Conservation (phyloP, 305 asterid species). For the Fraxinus latifolia region DNA sequence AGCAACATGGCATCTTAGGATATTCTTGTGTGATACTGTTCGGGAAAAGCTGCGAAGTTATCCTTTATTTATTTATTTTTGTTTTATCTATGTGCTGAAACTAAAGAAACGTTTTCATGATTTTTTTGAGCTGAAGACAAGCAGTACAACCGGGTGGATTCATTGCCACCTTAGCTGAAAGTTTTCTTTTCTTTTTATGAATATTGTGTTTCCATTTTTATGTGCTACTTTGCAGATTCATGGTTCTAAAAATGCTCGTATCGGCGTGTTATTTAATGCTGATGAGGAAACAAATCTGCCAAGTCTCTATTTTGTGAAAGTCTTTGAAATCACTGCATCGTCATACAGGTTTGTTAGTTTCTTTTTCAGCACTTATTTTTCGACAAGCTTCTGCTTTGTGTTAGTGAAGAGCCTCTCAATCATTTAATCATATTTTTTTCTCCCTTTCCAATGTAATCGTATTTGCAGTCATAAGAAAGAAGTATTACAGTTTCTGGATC, state of each 20-base stretch:
- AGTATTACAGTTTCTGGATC: slow-evolving; percentile 71
- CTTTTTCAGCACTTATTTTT: slow-evolving; percentile 15
- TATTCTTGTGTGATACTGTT: neutral
- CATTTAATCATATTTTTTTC: neutral
- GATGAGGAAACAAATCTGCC: slow-evolving; percentile 47
- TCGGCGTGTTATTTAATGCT: slow-evolving; percentile 75
- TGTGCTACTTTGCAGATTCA: slow-evolving; percentile 52
- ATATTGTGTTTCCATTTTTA: slow-evolving; percentile 21
- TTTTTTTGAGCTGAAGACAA: slow-evolving; percentile 18
- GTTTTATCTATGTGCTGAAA: slow-evolving; percentile 4
- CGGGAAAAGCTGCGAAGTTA: neutral
- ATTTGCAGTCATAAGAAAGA: slow-evolving; percentile 80
- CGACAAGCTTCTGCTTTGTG: neutral
- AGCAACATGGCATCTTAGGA: neutral
- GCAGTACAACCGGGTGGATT: slow-evolving; percentile 27
- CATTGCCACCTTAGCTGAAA: slow-evolving; percentile 5
- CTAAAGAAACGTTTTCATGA: slow-evolving; percentile 7
- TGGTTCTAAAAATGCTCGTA: slow-evolving; percentile 74
- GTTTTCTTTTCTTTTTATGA: slow-evolving; percentile 6
- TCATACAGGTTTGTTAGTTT: slow-evolving; percentile 66
- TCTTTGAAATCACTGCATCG: slow-evolving; percentile 65
- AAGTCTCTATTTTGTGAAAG: slow-evolving; percentile 59
- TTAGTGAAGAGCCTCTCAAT: slow-evolving; percentile 8
- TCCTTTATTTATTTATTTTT: slow-evolving; percentile 17
- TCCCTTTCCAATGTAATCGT: slow-evolving; percentile 10